Evolutionary conservation across 495 filamentous ascomycete genomes (phyloP).

Genomic region (Aspergillus campestris): DNA sequence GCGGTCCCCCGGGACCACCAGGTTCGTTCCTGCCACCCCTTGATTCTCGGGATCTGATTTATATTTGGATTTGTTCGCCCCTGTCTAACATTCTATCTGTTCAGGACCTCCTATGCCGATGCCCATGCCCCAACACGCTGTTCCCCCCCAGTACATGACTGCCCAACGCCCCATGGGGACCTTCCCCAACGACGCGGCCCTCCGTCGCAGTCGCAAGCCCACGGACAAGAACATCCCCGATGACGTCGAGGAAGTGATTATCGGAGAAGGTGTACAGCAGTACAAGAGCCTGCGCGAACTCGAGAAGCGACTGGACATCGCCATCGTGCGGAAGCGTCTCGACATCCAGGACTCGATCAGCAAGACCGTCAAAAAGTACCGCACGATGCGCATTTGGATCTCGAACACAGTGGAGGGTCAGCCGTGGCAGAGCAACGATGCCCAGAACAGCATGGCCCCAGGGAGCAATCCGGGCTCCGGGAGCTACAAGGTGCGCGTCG

Average conservation of each 20-base stretch:
- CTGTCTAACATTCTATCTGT: slow-evolving; percentile 3
- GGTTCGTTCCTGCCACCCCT: slow-evolving; percentile 19
- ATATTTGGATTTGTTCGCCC: slow-evolving; percentile 6
- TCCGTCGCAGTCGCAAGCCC: slow-evolving; percentile 74
- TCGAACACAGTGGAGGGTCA: slow-evolving; percentile 93
- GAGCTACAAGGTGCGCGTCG: slow-evolving; percentile 85
- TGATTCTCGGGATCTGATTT: slow-evolving; percentile 1
- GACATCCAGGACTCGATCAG: slow-evolving; percentile 82
- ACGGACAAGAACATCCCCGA: slow-evolving; percentile 93
- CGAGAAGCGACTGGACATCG: slow-evolving; percentile 83
- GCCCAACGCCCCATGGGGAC: slow-evolving; percentile 30
- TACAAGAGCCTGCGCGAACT: slow-evolving; percentile 79
- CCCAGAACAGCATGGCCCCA: slow-evolving; percentile 15
- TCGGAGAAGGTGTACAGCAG: slow-evolving; percentile 72
- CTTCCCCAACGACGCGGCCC: slow-evolving; percentile 44
- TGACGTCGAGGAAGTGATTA: slow-evolving; percentile 67
- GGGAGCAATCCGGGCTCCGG: slow-evolving; percentile 36
- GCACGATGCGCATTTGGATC: slow-evolving; percentile 88
- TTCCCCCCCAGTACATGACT: slow-evolving; percentile 35
- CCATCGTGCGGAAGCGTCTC: slow-evolving; percentile 88
- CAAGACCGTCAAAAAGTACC: slow-evolving; percentile 70
- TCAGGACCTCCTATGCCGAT: slow-evolving; percentile 28
- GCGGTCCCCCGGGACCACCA: slow-evolving; percentile 25
- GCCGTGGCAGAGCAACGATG: slow-evolving; percentile 69
- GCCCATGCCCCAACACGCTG: slow-evolving; percentile 31